These are phyloP conservation scores for Thamnidium elegans DNA, from an alignment of 192 early-diverging fungal species.

Conservation along the genomic window DNA sequence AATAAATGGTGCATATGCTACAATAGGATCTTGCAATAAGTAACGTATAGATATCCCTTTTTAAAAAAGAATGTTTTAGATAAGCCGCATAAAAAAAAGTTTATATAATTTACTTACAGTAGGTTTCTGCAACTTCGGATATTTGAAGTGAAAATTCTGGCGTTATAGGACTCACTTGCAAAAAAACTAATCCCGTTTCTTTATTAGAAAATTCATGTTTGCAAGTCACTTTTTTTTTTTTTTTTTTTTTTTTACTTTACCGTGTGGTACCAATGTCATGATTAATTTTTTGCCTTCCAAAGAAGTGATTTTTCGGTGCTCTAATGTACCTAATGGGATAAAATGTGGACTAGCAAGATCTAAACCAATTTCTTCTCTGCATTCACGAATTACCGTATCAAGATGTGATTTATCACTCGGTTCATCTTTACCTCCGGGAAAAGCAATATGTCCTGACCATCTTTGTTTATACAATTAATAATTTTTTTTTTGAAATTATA, in stretches of 20 bases:
- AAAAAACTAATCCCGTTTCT: slow-evolving; percentile 22
- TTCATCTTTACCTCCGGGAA: slow-evolving; percentile 34
- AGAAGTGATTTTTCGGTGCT: slow-evolving; percentile 16
- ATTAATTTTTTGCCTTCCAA: slow-evolving; percentile 7
- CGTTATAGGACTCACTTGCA: slow-evolving; percentile 22
- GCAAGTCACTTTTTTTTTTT: neutral
- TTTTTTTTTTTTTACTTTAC: slow-evolving; percentile 14
- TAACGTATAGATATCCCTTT: slow-evolving; percentile 17
- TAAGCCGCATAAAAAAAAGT: neutral
- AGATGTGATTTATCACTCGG: slow-evolving; percentile 16
- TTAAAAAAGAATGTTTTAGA: neutral
- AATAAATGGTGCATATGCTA: neutral
- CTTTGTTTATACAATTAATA: slow-evolving; percentile 5
- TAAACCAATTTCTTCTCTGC: slow-evolving; percentile 31
- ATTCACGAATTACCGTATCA: slow-evolving; percentile 31
- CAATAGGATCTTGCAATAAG: neutral
- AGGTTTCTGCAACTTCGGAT: slow-evolving; percentile 20
- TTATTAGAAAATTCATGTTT: neutral
- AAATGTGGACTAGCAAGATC: slow-evolving; percentile 23
- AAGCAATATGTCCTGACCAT: slow-evolving; percentile 34
- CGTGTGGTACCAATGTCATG: slow-evolving; percentile 21
- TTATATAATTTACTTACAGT: slow-evolving; percentile 13
- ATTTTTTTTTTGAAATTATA: neutral
- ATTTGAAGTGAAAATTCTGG: slow-evolving; percentile 20
- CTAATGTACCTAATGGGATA: slow-evolving; percentile 20